These are phyloP conservation scores for Aspergillus oerlinghausenensis DNA, from an alignment of 2,329 filamentous ascomycete genomes.

Conservation along the genomic window DNA sequence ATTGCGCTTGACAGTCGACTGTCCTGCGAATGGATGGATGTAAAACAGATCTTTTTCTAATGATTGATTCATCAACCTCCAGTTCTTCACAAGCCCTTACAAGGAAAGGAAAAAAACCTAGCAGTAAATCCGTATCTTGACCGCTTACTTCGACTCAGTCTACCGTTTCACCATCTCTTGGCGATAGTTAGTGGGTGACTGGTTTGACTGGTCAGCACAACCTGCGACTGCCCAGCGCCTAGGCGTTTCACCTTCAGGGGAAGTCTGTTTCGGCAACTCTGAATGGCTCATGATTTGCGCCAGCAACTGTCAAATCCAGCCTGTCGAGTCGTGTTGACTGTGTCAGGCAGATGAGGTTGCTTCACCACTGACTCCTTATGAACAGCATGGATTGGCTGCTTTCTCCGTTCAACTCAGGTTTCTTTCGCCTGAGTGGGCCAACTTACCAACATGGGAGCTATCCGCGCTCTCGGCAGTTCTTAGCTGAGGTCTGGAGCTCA, in stretches of 20 bases:
- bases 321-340: conserved; percentile 4
- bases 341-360: conserved; percentile 16
- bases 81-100: too few species aligned
- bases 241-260: not conserved
- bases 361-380: not conserved
- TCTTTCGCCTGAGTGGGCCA: not conserved
- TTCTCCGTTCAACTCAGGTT: not conserved
- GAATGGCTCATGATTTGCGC: not conserved
- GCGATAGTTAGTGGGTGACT: too few species aligned
- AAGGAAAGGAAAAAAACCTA: too few species aligned
- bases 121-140: too few species aligned
- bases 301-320: conserved; percentile 1
- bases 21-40: too few species aligned
- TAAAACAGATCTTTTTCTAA: not conserved
- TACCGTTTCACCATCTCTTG: too few species aligned
- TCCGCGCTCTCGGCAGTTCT: not conserved
- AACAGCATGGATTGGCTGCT: conserved; percentile 3
- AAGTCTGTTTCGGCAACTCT: not conserved
- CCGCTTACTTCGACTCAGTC: too few species aligned
- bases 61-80: not conserved
- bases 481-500: not conserved
- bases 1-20: not conserved
- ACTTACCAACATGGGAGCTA: not conserved
- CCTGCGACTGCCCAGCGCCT: not conserved
- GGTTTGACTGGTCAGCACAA: not conserved